phyloP scores from a whole-genome alignment of 2,329 filamentous ascomycete genomes.

The Pleoardoris graminearum region DNA sequence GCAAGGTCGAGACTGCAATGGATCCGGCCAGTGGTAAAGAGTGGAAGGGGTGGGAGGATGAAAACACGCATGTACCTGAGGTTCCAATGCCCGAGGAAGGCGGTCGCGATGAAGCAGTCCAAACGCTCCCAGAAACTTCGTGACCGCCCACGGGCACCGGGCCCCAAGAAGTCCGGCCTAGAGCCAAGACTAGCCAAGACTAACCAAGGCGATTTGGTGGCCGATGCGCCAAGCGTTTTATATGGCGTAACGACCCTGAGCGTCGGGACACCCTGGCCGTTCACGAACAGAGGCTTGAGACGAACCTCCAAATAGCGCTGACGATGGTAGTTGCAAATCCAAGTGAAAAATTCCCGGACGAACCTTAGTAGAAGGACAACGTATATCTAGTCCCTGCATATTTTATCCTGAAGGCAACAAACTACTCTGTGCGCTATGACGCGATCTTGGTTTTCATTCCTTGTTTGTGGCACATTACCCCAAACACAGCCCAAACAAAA shows the following conservation, averaged over 20 bases:
- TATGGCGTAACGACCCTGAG: not conserved
- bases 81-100: constrained; percentile 78
- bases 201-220: not conserved
- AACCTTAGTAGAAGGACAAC: too few relatives aligned
- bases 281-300: not conserved
- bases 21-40: constrained; percentile 26
- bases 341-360: too few relatives aligned
- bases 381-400: too few relatives aligned
- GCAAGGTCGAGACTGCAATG: constrained; percentile 42
- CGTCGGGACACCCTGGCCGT: not conserved
- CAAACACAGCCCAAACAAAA: not conserved
- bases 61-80: constrained; percentile 75
- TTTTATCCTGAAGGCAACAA: not conserved
- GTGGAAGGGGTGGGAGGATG: constrained; percentile 63
- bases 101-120: constrained; percentile 59
- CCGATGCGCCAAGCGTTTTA: not conserved
- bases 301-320: not conserved
- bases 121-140: constrained; percentile 10
- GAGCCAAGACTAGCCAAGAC: not conserved
- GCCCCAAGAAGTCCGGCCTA: too few relatives aligned
- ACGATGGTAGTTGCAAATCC: not conserved
- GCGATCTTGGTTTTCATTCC: not conserved
- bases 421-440: not conserved
- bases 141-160: constrained; percentile 4
- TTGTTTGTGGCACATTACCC: not conserved